Evolutionary conservation across 2,329 filamentous ascomycete species (phyloP).

Genomic region (Teratosphaeriaceae sp.): DNA sequence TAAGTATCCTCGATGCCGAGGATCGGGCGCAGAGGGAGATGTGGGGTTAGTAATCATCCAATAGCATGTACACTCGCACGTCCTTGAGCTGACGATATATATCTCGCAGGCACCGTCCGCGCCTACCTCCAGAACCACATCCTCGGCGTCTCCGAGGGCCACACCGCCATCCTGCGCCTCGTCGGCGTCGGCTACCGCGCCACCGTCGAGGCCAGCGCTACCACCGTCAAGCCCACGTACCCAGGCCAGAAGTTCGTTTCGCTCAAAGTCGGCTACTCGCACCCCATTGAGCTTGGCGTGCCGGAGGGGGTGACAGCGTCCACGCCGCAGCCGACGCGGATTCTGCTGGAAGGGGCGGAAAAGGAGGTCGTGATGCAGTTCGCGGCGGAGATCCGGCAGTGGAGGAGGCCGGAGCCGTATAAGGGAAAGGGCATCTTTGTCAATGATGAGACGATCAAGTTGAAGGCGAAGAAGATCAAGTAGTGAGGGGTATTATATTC

Average conservation of each 20-base stretch:
- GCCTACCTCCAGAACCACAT: conserved; percentile 87
- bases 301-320: conserved; percentile 78
- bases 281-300: conserved; percentile 84
- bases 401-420: conserved; percentile 92
- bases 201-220: conserved; percentile 69
- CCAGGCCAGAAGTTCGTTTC: conserved; percentile 83
- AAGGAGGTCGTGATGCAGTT: conserved; percentile 86
- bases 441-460: conserved; percentile 92
- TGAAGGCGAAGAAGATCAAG: conserved; percentile 80
- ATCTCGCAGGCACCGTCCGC: conserved; percentile 70
- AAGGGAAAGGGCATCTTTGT: conserved; percentile 99
- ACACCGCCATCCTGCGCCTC: conserved; percentile 84
- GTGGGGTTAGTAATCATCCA: conserved; percentile 65
- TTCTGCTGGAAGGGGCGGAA: conserved; percentile 81
- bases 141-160: conserved; percentile 90
- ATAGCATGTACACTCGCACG: no score
- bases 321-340: conserved; percentile 82
- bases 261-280: conserved; percentile 92
- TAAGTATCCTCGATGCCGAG: conserved; percentile 63
- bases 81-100: not conserved
- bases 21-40: conserved; percentile 78
- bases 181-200: conserved; percentile 96
- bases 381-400: conserved; percentile 78
- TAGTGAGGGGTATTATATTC: conserved; percentile 19
- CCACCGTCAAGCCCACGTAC: conserved; percentile 59